Percentiles rank a stretch among this genome's conserved stretches.
Conservation (phyloP, 2,329 filamentous ascomycete genomes). For the Arthrobotrys entomopaga region DNA sequence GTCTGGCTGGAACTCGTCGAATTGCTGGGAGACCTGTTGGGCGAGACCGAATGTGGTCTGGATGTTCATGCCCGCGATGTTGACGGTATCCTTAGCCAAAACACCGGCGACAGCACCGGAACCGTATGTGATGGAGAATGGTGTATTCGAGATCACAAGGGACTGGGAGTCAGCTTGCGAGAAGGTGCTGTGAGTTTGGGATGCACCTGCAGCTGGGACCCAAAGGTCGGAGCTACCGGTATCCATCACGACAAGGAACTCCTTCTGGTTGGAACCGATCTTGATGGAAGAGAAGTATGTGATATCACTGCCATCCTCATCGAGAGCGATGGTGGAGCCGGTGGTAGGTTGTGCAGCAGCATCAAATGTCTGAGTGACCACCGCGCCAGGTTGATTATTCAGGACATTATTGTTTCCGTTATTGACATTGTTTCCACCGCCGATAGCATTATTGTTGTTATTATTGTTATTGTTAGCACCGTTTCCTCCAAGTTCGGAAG, state of each 20-base stretch:
- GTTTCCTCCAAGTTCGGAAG: background rate
- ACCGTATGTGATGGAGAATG: constrained; percentile 61
- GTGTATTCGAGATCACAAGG: constrained; percentile 60
- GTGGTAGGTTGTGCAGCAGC: constrained; percentile 3
- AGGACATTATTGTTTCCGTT: too few relatives aligned
- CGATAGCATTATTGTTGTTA: background rate
- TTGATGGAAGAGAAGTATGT: constrained; percentile 13
- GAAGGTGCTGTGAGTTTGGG: constrained; percentile 15
- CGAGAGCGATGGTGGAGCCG: constrained; percentile 9
- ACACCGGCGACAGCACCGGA: constrained; percentile 62
- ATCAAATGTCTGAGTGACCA: constrained; percentile 16
- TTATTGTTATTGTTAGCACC: background rate
- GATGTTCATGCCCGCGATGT: constrained; percentile 59
- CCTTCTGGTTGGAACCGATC: constrained; percentile 15
- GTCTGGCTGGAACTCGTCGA: constrained; percentile 71
- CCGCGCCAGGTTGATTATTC: constrained; percentile 11
- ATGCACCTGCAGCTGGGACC: constrained; percentile 60
- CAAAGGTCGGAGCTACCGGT: constrained; percentile 57
- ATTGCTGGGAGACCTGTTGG: constrained; percentile 62
- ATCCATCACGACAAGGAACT: constrained; percentile 27
- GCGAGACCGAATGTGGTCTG: constrained; percentile 60
- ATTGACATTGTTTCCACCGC: background rate
- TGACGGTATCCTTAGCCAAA: constrained; percentile 61
- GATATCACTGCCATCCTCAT: constrained; percentile 19
- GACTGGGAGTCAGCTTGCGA: constrained; percentile 59